Evolutionary conservation across 225 moss, liverwort and hornwort species (phyloP).

Genomic region (Physcomitrellopsis africana): DNA sequence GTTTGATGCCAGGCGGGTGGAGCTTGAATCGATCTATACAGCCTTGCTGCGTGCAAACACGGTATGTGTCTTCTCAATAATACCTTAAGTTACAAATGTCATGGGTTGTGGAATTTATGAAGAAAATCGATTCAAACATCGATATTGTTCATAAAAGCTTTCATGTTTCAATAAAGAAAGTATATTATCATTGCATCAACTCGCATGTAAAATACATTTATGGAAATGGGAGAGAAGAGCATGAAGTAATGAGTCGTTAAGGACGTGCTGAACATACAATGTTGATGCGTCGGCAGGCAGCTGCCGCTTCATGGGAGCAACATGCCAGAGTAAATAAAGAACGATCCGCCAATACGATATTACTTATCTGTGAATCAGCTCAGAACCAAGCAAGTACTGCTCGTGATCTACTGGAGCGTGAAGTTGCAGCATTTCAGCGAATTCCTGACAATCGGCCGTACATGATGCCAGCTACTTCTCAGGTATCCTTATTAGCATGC

Average conservation of each 20-base stretch:
- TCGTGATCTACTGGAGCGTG: constrained; percentile 88
- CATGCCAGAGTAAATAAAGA: constrained; percentile 84
- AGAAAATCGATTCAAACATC: neutral
- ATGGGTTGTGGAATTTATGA: neutral
- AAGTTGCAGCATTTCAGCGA: constrained; percentile 78
- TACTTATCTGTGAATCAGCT: constrained; percentile 80
- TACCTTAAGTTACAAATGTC: constrained; percentile 4
- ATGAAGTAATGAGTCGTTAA: neutral
- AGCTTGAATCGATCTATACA: constrained; percentile 85
- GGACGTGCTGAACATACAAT: constrained; percentile 11
- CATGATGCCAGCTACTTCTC: constrained; percentile 78
- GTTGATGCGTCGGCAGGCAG: constrained; percentile 62
- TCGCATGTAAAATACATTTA: neutral
- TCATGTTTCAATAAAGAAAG: neutral
- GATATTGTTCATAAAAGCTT: neutral
- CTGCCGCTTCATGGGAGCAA: constrained; percentile 91
- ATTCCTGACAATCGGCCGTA: constrained; percentile 88
- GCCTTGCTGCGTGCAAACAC: constrained; percentile 87
- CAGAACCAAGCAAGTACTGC: constrained; percentile 82
- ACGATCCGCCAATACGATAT: constrained; percentile 77
- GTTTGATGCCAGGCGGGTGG: constrained; percentile 87
- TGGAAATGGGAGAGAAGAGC: neutral
- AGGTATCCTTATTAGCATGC: constrained; percentile 43
- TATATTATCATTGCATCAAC: neutral
- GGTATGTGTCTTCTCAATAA: constrained; percentile 43